These are phyloP conservation scores for Sicyos edulis DNA, from an alignment of 306 rosid species.

Conservation along the genomic window DNA sequence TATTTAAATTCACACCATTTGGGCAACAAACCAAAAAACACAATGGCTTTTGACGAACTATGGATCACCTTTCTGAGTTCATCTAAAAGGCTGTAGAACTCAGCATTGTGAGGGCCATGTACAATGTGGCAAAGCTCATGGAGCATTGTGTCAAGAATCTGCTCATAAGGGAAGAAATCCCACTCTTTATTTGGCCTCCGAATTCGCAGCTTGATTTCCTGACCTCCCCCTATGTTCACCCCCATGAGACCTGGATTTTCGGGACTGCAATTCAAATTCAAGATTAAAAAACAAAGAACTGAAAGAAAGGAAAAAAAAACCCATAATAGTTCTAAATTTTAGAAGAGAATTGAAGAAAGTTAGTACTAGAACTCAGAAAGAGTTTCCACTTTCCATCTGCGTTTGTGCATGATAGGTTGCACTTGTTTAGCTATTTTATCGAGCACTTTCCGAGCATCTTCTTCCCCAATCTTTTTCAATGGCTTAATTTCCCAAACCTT, in stretches of 20 bases:
- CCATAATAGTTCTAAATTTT: background rate
- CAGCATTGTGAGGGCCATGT: slow-evolving; percentile 48
- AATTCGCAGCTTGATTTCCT: slow-evolving; percentile 46
- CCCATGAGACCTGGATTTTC: slow-evolving; percentile 48
- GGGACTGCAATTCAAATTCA: slow-evolving; percentile 39
- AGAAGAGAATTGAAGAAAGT: background rate
- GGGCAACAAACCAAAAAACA: background rate
- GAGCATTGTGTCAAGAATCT: slow-evolving; percentile 55
- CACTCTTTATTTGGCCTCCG: slow-evolving; percentile 43
- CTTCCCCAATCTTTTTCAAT: slow-evolving; percentile 44
- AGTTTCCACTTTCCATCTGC: slow-evolving; percentile 45
- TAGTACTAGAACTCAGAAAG: slow-evolving; percentile 54
- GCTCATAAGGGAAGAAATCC: slow-evolving; percentile 55
- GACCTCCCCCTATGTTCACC: slow-evolving; percentile 49
- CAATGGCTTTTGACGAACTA: slow-evolving; percentile 14
- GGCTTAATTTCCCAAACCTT: slow-evolving; percentile 60
- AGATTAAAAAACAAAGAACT: slow-evolving; percentile 12
- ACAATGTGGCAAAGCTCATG: slow-evolving; percentile 61
- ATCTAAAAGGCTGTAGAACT: slow-evolving; percentile 50
- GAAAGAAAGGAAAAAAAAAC: background rate
- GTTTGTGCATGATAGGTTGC: slow-evolving; percentile 51
- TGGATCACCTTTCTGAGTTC: slow-evolving; percentile 50
- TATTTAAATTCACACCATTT: background rate
- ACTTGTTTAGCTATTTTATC: slow-evolving; percentile 46
- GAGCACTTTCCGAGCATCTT: slow-evolving; percentile 44